Evolutionary conservation across 2,329 filamentous ascomycete species (phyloP), one percentile per base, ranked within the genome.

Genomic region (Phyllosticta paracitricarpa): DNA sequence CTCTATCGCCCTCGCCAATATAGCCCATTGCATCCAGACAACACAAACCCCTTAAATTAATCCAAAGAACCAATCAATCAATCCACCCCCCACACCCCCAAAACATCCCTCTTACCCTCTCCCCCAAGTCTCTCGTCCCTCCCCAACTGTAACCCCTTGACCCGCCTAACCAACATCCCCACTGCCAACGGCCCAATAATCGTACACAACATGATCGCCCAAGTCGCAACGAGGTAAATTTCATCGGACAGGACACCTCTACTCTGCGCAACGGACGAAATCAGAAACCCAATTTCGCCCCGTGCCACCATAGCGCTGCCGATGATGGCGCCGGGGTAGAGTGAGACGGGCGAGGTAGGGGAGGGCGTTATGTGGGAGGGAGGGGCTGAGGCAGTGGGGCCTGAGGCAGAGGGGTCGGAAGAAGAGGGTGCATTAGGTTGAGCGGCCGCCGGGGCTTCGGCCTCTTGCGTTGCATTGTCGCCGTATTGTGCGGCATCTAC

Each of bases 251-350:
- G 17, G 10, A 82, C 75, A 0, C 79, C 78, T 14, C 76, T 74
- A 4, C 73, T 79, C 66, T 89, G 80, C 0, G 87, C 87, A 0
- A 91, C 71, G 0, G 86, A 84, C 0, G 86, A 85, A 63, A 94
- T 89, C 53, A 93, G 71, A 64, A 91, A 91, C 0, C 89, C 88
- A 35, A 93, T 89, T 70, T 94, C 89, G 0, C 89, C 89, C n/a
- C 89, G 79, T 0, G 89, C 84, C 0, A 88, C 82, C 89, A 93
- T 93, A 2, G 83, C 83, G 19, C 81, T 77, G 0, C 85, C 85
- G 0, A 92, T 73, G 2, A 92, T 84, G 0, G 81, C 78, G 0
- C 84, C 80, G 0, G 88, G 87, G 64, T 90, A 87, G 0, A 89
- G 74, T 0, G 87, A 90, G 2, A 80, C 72, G 0, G 84, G 82